Conservation (phyloP, 2,329 filamentous ascomycete genomes). For the Atkinsonella texensis region DNA sequence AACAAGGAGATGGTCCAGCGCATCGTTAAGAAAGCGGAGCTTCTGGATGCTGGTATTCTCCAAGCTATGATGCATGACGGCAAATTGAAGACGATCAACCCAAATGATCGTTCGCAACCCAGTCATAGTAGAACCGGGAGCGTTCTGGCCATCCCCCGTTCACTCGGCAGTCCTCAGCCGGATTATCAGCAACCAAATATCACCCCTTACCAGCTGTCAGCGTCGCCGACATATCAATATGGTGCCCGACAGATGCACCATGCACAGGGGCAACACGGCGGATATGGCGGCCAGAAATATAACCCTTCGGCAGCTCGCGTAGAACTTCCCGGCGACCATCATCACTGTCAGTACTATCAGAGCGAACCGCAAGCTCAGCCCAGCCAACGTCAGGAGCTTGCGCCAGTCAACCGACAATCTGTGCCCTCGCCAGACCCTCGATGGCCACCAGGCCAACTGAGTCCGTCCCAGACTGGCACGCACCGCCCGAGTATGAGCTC, state of each 20-base stretch:
- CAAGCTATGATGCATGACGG: constrained; percentile 58
- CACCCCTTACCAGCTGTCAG: neutral
- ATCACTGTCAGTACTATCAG: constrained; percentile 20
- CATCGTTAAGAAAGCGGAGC: constrained; percentile 59
- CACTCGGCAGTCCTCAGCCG: constrained; percentile 1
- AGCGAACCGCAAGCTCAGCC: constrained; percentile 19
- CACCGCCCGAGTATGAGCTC: constrained; percentile 17
- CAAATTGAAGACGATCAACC: constrained; percentile 46
- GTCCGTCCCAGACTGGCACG: constrained; percentile 11
- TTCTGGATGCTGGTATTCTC: constrained; percentile 53
- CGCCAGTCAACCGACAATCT: constrained; percentile 14
- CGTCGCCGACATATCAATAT: constrained; percentile 7
- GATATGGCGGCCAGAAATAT: neutral
- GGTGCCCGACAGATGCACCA: constrained; percentile 7
- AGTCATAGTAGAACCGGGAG: constrained; percentile 4
- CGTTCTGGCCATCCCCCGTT: constrained; percentile 1
- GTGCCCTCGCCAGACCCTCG: constrained; percentile 18
- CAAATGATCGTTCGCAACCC: constrained; percentile 33
- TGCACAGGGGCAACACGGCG: constrained; percentile 11
- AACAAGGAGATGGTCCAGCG: constrained; percentile 56
- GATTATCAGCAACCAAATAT: neutral
- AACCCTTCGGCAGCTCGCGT: constrained; percentile 16
- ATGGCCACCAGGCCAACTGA: constrained; percentile 28
- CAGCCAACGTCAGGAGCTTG: constrained; percentile 13
- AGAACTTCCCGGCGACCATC: constrained; percentile 35